phyloP scores from a whole-genome alignment of 2,329 filamentous ascomycete species.

The Magnaporthiopsis poae region DNA sequence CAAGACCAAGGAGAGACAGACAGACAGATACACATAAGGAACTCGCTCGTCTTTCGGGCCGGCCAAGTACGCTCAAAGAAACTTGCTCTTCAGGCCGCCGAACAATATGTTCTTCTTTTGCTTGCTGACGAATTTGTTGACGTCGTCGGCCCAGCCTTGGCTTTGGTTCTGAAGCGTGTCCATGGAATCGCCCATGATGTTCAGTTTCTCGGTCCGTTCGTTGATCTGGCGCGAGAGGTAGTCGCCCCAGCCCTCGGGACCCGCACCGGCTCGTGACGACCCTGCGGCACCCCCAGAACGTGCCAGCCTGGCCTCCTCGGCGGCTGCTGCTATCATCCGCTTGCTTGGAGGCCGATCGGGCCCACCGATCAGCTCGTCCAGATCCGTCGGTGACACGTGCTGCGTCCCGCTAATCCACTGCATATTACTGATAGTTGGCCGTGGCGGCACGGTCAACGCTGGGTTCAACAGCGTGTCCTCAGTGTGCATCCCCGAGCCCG shows the following conservation, averaged over 20 bases:
- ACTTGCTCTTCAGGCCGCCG: constrained; percentile 56
- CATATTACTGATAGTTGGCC: constrained; percentile 87
- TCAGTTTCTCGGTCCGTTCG: constrained; percentile 80
- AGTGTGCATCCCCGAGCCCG: constrained; percentile 51
- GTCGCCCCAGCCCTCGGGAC: constrained; percentile 58
- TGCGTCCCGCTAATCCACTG: constrained; percentile 97
- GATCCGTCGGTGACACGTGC: constrained; percentile 73
- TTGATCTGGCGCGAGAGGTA: constrained; percentile 82
- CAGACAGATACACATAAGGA: background rate
- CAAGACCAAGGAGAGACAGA: background rate
- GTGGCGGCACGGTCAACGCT: constrained; percentile 59
- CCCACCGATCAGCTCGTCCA: constrained; percentile 84
- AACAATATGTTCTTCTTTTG: constrained; percentile 81
- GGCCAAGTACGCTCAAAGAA: constrained; percentile 21
- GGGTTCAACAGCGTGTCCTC: constrained; percentile 75
- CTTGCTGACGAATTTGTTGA: constrained; percentile 72
- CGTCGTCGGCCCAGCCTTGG: constrained; percentile 75
- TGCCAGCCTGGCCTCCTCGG: constrained; percentile 59
- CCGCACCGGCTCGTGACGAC: constrained; percentile 22
- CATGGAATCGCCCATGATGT: constrained; percentile 74
- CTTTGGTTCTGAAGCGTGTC: constrained; percentile 72
- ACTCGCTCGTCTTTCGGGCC: background rate
- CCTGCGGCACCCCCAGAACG: constrained; percentile 25
- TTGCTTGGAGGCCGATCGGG: constrained; percentile 81
- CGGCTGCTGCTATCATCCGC: constrained; percentile 72